Conservation (phyloP, 2,329 filamentous ascomycete species). For the Ophiostoma ulmi region DNA sequence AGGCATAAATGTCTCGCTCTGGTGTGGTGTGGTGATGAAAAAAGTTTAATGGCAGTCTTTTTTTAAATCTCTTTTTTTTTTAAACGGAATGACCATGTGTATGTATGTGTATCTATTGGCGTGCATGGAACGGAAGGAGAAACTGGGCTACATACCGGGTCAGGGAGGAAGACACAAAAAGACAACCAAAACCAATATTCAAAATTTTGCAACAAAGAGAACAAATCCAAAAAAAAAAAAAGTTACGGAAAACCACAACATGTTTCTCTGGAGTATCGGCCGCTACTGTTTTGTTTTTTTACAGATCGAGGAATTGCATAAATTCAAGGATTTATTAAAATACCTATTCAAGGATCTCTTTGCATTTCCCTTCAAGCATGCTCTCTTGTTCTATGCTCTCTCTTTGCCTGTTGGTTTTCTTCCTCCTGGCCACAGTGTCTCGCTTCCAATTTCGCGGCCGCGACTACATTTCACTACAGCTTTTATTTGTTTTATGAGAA, state of each 20-base stretch:
- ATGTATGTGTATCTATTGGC: slow-evolving; percentile 20
- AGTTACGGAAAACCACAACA: slow-evolving; percentile 14
- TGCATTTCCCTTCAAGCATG: neutral
- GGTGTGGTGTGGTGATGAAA: slow-evolving; percentile 10
- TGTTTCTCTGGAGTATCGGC: slow-evolving; percentile 11
- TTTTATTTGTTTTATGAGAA: neutral
- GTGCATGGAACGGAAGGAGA: slow-evolving; percentile 16
- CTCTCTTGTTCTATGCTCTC: slow-evolving; percentile 4
- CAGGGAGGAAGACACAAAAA: neutral
- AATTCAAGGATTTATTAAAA: slow-evolving; percentile 5
- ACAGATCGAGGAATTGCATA: slow-evolving; percentile 14
- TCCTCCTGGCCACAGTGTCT: neutral
- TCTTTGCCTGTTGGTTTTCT: neutral
- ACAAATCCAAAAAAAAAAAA: neutral
- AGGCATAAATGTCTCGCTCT: slow-evolving; percentile 45
- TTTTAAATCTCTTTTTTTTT: slow-evolving; percentile 14
- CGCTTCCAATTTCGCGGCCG: neutral
- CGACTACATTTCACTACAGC: neutral
- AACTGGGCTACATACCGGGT: slow-evolving; percentile 11
- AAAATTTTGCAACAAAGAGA: slow-evolving; percentile 11
- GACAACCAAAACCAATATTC: slow-evolving; percentile 12
- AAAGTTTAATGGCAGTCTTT: neutral
- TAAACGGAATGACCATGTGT: slow-evolving; percentile 6
- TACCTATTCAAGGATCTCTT: neutral
- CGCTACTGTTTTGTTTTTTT: slow-evolving; percentile 16